These are phyloP conservation scores for Trichoderma brevicompactum DNA, from an alignment of 2,329 filamentous ascomycete genomes.

Conservation along the genomic window DNA sequence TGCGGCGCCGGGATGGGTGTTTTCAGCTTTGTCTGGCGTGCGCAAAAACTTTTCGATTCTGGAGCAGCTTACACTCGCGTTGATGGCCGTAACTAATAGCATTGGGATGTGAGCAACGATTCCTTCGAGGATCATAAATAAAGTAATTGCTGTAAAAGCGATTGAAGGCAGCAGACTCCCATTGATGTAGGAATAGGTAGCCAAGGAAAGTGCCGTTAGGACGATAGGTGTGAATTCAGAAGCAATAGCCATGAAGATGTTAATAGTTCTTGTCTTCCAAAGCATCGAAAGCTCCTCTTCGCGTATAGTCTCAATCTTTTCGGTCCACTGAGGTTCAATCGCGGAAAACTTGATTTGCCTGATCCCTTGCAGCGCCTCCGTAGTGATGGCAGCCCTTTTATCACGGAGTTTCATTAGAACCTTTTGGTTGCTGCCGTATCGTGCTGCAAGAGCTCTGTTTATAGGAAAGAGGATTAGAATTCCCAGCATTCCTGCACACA, in stretches of 20 bases:
- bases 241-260: slow-evolving; percentile 25
- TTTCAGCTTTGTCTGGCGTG: slow-evolving; percentile 11
- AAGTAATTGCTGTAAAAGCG: slow-evolving; percentile 27
- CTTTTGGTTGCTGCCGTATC: slow-evolving; percentile 11
- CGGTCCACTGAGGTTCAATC: slow-evolving; percentile 23
- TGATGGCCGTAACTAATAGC: slow-evolving; percentile 10
- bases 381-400: slow-evolving; percentile 1
- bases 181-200: slow-evolving; percentile 21
- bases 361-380: slow-evolving; percentile 19
- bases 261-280: slow-evolving; percentile 17
- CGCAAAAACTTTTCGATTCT: slow-evolving; percentile 25
- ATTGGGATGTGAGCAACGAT: slow-evolving; percentile 18
- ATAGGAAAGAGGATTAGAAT: slow-evolving; percentile 8
- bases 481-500: slow-evolving; percentile 15
- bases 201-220: slow-evolving; percentile 18
- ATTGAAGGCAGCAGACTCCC: slow-evolving; percentile 24
- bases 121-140: slow-evolving; percentile 26
- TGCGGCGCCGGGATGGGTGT: slow-evolving; percentile 1
- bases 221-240: slow-evolving; percentile 17
- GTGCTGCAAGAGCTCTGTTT: slow-evolving; percentile 10
- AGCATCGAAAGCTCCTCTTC: slow-evolving; percentile 16
- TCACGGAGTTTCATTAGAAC: slow-evolving; percentile 18
- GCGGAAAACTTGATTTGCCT: slow-evolving; percentile 31
- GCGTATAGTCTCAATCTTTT: slow-evolving; percentile 23
- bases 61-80: slow-evolving; percentile 22